Evolutionary conservation across 1,139 yeast species (phyloP), one percentile per base, ranked within the genome.

Genomic region (Candida mesenterica): DNA sequence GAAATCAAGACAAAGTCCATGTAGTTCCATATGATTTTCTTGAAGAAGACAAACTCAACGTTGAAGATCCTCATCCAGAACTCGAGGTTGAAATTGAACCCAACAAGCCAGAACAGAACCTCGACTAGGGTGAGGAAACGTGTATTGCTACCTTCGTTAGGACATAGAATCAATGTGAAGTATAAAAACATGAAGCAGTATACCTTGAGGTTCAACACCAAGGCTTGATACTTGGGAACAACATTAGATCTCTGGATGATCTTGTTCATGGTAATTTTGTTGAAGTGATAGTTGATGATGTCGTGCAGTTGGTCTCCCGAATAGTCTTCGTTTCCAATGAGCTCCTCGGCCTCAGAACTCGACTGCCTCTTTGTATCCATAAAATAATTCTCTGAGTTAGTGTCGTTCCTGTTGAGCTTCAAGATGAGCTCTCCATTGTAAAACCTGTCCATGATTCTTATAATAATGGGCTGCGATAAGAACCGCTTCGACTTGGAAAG

Each of bases 381-480:
- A 15, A 24, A 26, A 12, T 26, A 14, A 15, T 12, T 7, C 5
- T 25, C 62, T 55, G 22, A 49, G 52, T 26, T 51, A 46, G 23
- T 18, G 10, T 29, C 30, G 7, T 14, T 22, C 18, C 24, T 33
- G 7, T 58, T 53, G 5, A 65, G 58, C 24, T 52, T 55, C 22
- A 62, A 38, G 7, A 66, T 57, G 23, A 68, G 51, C 31, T 61
- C 75, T 2, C 84, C 84, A 42, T 72, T 69, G 66, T 80, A 77
- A 31, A 79, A 69, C 36, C 73, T 66, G 34, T 73, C 72, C 35
- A 78, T 52, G 2, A 76, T 71, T 24, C 70, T 65, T 3, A 72
- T 65, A 3, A 78, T 70, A 13, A 74, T 65, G 1, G 83, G 83
- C 48, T 77, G 82, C 2, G 80, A 70, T 34, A 78, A 57, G 41